phyloP scores from a whole-genome alignment of 352 stramenopile genomes.

The Pseudoperonospora humuli region DNA sequence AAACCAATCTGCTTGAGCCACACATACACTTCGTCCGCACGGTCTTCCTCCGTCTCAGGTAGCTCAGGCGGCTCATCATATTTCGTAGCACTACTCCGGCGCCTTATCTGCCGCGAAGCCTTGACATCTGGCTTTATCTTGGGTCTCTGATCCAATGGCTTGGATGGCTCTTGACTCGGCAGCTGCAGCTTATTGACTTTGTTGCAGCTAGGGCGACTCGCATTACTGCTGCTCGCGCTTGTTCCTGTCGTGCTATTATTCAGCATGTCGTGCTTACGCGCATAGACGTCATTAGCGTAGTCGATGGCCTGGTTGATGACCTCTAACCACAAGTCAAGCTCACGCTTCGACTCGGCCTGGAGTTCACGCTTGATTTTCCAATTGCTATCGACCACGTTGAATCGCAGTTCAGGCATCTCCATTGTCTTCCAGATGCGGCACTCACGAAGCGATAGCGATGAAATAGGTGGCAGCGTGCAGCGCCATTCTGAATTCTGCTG shows the following conservation, averaged over 20 bases:
- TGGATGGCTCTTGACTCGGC: constrained; percentile 6
- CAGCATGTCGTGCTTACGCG: constrained; percentile 22
- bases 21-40: constrained; percentile 56
- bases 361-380: constrained; percentile 83
- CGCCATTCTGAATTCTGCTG: constrained; percentile 22
- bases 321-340: constrained; percentile 66
- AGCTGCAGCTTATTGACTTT: constrained; percentile 11
- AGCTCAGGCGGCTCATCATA: constrained; percentile 23
- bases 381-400: constrained; percentile 65
- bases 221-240: constrained; percentile 23
- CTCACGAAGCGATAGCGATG: constrained; percentile 53
- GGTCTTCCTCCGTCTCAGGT: constrained; percentile 38
- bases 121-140: constrained; percentile 14
- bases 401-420: constrained; percentile 76
- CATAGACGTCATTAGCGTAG: constrained; percentile 52
- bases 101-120: constrained; percentile 18
- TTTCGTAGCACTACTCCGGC: constrained; percentile 20
- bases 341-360: constrained; percentile 44
- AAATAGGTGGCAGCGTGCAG: constrained; percentile 31
- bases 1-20: constrained; percentile 64
- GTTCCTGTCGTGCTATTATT: constrained; percentile 34
- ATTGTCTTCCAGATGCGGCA: constrained; percentile 84
- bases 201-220: constrained; percentile 21
- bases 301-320: constrained; percentile 72
- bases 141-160: constrained; percentile 9